A percentile compares a stretch with the other conserved stretches of the same genome.
phyloP scores from a whole-genome alignment of 306 rosid species.

The Lathyrus aphaca region DNA sequence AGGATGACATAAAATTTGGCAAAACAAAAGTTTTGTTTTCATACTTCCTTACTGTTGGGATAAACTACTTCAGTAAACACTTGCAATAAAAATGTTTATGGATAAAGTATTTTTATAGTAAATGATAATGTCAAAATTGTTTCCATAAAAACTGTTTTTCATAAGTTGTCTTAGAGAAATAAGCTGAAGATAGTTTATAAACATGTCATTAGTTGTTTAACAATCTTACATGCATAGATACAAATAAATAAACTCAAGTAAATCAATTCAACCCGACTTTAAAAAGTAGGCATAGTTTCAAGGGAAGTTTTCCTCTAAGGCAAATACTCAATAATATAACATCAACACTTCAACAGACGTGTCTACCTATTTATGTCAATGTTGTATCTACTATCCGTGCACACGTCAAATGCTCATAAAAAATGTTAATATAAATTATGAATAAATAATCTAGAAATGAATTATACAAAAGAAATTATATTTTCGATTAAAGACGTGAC shows the following conservation, averaged over 20 bases:
- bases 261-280: neutral
- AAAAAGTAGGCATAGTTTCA: constrained; percentile 1
- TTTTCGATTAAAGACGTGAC: neutral
- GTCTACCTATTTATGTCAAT: no score
- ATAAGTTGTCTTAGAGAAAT: neutral
- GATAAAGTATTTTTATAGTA: no score
- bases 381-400: no score
- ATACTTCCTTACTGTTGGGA: neutral
- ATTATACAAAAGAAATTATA: no score
- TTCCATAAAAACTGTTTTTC: no score
- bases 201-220: neutral
- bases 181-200: no score
- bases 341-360: neutral
- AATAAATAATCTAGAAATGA: no score
- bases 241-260: neutral
- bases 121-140: neutral
- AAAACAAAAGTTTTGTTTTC: constrained; percentile 7
- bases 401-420: no score
- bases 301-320: neutral
- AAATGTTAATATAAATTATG: no score
- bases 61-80: neutral
- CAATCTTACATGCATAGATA: no score
- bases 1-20: constrained; percentile 23
- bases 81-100: no score
- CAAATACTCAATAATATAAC: neutral